Evolutionary conservation across 1,284 basidiomycete genomes (phyloP), one percentile per base, ranked within the genome.

Genomic region (Irpex rosettiformis): DNA sequence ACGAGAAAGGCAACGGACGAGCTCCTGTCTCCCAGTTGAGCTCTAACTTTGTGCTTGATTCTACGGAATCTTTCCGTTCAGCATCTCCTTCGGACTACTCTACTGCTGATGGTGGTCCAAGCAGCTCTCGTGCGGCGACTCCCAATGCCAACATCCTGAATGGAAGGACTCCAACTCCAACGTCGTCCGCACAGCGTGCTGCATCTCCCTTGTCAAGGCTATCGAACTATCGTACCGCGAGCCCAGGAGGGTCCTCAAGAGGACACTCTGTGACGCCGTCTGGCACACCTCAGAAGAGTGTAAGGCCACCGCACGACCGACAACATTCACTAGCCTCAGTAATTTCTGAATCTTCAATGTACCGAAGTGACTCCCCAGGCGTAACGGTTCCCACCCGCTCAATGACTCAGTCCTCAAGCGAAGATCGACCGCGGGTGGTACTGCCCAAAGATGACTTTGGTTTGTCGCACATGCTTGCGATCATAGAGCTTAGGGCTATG

Each of bases 381-480:
- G 27, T n/a, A 29, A 29, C 51, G 8, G 51, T 49, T 67, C 13
- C 63, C 70, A 28, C 72, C 70, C 18, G 65, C 70, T 28, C 70
- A 72, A 29, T 75, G 64, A 22, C 43, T 1, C 72, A 62, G 58
- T 61, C 52, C 56, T 62, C 22, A 47, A 64, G 56, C 52, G 57
- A 58, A 18, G 55, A 59, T 24, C 64, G 62, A 37, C 62, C 67
- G 30, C 67, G 67, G 54, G 75, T 82, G 7, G 71, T 85, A 27
- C 72, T 91, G 47, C 85, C 89, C 24, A 83, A 82, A 62, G 87
- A 93, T 67, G 91, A 95, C 70, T 95, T 94, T 72, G 94, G 93
- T 1, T 75, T 94, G 42, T 77, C 83, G 11, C 79, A 86, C 57
- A 92, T 96, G 88, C 81, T 94, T 78, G 86, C 90, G 8, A 79